Evolutionary conservation across 2,329 filamentous ascomycete genomes (phyloP).

Genomic region (Rugonectria rugulosa): DNA sequence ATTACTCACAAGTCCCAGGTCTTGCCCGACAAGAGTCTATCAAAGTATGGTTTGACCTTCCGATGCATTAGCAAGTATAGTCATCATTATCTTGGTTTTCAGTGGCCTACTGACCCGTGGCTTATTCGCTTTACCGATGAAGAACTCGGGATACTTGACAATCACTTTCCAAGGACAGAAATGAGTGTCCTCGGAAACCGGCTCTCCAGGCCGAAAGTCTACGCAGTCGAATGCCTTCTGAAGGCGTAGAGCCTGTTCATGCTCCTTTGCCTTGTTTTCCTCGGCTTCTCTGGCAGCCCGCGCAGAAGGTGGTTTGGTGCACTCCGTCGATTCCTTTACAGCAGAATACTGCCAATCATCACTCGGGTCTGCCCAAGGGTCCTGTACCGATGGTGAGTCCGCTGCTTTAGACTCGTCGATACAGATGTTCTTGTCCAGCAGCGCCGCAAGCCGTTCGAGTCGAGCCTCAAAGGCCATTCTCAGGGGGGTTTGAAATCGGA

Average conservation of each 20-base stretch:
- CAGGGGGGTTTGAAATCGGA: not conserved
- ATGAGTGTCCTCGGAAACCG: conserved; percentile 32
- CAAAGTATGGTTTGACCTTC: conserved; percentile 61
- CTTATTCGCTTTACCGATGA: conserved; percentile 61
- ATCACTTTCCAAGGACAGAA: conserved; percentile 64
- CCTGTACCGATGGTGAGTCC: not conserved
- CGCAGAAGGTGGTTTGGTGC: not conserved
- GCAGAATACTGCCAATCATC: not conserved
- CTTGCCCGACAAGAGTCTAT: conserved; percentile 63
- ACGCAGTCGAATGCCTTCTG: conserved; percentile 33
- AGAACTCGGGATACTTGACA: conserved; percentile 65
- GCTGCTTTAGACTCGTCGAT: conserved; percentile 20
- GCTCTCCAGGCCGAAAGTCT: conserved; percentile 36
- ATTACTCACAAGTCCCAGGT: conserved; percentile 78
- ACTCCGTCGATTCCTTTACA: not conserved
- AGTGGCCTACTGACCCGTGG: conserved; percentile 50
- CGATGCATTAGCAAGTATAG: conserved; percentile 19
- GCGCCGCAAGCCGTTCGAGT: conserved; percentile 30
- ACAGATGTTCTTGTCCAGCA: conserved; percentile 32
- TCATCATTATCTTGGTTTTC: no score
- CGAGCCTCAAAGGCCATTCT: conserved; percentile 17
- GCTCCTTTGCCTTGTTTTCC: conserved; percentile 12
- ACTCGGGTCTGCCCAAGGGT: not conserved
- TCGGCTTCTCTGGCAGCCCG: not conserved
- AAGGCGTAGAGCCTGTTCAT: conserved; percentile 14